phyloP scores from a whole-genome alignment of 495 filamentous ascomycete species.

The Aspergillus homomorphus region DNA sequence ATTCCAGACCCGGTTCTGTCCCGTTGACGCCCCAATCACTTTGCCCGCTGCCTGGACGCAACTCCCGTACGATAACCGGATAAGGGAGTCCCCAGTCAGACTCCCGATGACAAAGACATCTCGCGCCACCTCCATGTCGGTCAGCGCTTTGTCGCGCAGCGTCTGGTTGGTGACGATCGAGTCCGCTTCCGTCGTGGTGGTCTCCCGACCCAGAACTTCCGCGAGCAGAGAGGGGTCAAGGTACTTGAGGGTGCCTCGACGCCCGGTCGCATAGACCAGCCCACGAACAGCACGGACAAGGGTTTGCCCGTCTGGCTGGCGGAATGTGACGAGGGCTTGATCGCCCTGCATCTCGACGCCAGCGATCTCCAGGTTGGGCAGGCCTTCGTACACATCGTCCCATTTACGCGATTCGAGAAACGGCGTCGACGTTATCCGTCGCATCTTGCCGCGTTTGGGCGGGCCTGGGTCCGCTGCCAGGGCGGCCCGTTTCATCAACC shows the following conservation, averaged over 20 bases:
- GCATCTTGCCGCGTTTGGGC: slow-evolving; percentile 26
- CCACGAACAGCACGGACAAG: slow-evolving; percentile 45
- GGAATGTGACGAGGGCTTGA: slow-evolving; percentile 44
- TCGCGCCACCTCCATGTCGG: slow-evolving; percentile 52
- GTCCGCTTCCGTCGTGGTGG: slow-evolving; percentile 20
- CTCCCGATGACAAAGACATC: slow-evolving; percentile 62
- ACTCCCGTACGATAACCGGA: slow-evolving; percentile 62
- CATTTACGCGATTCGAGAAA: slow-evolving; percentile 49
- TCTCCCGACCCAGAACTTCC: slow-evolving; percentile 44
- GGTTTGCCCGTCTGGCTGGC: slow-evolving; percentile 41
- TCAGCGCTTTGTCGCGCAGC: slow-evolving; percentile 51
- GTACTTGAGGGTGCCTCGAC: slow-evolving; percentile 57
- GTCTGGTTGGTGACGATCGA: slow-evolving; percentile 52
- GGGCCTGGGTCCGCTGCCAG: slow-evolving; percentile 20
- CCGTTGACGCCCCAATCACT: slow-evolving; percentile 36
- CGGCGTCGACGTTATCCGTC: slow-evolving; percentile 39
- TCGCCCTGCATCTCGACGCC: slow-evolving; percentile 35
- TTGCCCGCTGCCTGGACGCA: slow-evolving; percentile 57
- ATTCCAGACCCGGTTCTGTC: slow-evolving; percentile 15
- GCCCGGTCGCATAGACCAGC: slow-evolving; percentile 60
- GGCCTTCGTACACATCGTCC: slow-evolving; percentile 55
- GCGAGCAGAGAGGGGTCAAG: slow-evolving; percentile 46
- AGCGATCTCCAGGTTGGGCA: slow-evolving; percentile 54
- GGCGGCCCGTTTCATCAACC: slow-evolving; percentile 58
- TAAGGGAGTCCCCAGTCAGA: slow-evolving; percentile 61